Percentiles rank a stretch among this genome's conserved stretches.
phyloP scores from a whole-genome alignment of 2,329 filamentous ascomycete genomes.

The Teratosphaeria viscida region DNA sequence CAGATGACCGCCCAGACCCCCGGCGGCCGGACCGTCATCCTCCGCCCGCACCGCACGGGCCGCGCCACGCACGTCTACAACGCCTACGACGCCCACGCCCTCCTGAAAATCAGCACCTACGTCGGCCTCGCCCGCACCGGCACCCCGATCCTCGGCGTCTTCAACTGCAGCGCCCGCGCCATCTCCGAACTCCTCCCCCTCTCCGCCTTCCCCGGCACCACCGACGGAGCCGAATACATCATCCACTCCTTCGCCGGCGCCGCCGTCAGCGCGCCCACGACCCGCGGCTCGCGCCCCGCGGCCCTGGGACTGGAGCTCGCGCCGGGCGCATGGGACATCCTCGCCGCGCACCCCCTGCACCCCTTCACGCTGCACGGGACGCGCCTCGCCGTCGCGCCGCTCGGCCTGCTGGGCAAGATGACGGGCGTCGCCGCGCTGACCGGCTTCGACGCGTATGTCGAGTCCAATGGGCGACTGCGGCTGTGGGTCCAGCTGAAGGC shows the following conservation, averaged over 20 bases:
- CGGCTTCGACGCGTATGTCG: slow-evolving; percentile 47
- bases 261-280: slow-evolving; percentile 45
- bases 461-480: slow-evolving; percentile 50
- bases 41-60: slow-evolving; percentile 66
- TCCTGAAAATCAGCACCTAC: slow-evolving; percentile 72
- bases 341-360: slow-evolving; percentile 61
- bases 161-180: slow-evolving; percentile 60
- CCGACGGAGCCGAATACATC: slow-evolving; percentile 54
- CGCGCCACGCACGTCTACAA: slow-evolving; percentile 64
- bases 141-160: slow-evolving; percentile 68
- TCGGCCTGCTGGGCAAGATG: slow-evolving; percentile 83
- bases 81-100: slow-evolving; percentile 57
- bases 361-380: slow-evolving; percentile 36
- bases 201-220: slow-evolving; percentile 61
- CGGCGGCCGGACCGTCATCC: slow-evolving; percentile 63
- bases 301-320: slow-evolving; percentile 55
- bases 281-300: slow-evolving; percentile 22
- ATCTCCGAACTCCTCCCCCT: slow-evolving; percentile 62
- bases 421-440: slow-evolving; percentile 72
- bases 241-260: slow-evolving; percentile 63
- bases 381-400: slow-evolving; percentile 45
- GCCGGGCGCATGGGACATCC: slow-evolving; percentile 64
- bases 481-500: slow-evolving; percentile 68
- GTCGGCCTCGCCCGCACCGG: slow-evolving; percentile 59
- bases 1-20: slow-evolving; percentile 72